Evolutionary conservation across 257 asterid species (phyloP).

Genomic region (Thymus quinquecostatus): DNA sequence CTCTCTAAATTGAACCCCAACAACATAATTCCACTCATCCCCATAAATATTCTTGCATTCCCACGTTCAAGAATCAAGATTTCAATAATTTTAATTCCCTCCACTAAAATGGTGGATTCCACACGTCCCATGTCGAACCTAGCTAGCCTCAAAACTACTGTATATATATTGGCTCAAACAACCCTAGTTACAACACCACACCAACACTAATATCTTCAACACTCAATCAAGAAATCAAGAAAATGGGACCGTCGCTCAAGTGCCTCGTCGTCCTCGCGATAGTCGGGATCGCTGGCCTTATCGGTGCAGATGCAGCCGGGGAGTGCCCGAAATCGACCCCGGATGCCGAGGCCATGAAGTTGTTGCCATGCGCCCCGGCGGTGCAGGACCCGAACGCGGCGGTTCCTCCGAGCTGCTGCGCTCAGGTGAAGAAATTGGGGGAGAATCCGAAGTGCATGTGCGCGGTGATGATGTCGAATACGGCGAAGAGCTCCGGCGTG

Average conservation of each 20-base stretch:
- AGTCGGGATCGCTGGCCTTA: not conserved
- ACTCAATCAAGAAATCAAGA: not conserved
- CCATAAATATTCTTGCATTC: not conserved
- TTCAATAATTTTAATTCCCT: not conserved
- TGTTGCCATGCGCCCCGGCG: slow-evolving; percentile 67
- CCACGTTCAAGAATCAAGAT: not conserved
- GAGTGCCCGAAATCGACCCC: slow-evolving; percentile 66
- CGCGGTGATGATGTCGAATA: slow-evolving; percentile 71
- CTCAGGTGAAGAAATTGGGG: slow-evolving; percentile 54
- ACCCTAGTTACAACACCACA: too few relatives aligned
- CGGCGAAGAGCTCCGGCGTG: slow-evolving; percentile 61
- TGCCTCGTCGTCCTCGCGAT: not conserved
- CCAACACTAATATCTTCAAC: not conserved
- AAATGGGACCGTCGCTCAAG: not conserved
- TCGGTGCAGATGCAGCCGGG: slow-evolving; percentile 48
- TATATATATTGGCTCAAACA: too few relatives aligned
- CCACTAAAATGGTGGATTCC: slow-evolving; percentile 46
- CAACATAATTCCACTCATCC: slow-evolving; percentile 20
- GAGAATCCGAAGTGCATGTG: slow-evolving; percentile 67
- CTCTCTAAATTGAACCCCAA: not conserved
- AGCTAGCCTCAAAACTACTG: too few relatives aligned
- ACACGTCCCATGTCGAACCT: not conserved
- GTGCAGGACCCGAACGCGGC: slow-evolving; percentile 50
- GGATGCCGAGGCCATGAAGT: slow-evolving; percentile 62
- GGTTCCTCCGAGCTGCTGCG: slow-evolving; percentile 55